Base-by-base conservation (phyloP, 495 filamentous ascomycete genomes). In the Lepidopterella palustris region DNA sequence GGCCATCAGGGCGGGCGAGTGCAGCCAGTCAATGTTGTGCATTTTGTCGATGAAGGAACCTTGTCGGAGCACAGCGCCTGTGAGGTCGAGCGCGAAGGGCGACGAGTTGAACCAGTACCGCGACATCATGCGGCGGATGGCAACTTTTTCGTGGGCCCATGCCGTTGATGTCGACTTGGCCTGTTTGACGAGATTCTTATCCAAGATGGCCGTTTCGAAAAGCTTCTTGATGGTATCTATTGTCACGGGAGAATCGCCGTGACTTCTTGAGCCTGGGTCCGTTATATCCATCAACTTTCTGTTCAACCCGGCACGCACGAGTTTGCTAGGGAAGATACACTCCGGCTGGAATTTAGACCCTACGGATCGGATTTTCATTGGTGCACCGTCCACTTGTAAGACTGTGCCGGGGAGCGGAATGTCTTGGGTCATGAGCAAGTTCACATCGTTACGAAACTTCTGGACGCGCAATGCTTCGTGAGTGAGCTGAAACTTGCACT, bases 31-130 rank as follows among this genome's bases (percentile, higher is more conserved):
- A 52, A 89, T 80, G 39, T 82, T 75, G 69, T 83, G 78, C 87
- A 95, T 92, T 72, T 93, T 93, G 39, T 89, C 81, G 39, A 90
- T 74, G 63, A 95, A 95, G 23, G 81, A 77, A 0, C 85, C 82
- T 66, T 95, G 90, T 1, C 90, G 82, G 65, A 92, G 80, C 23
- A 93, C 88, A 2, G 89, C 89, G 20, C 84, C 84, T 23, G 82
- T 73, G 6, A 95, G 83, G 65, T 92, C 87, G 3, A 92, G 77
- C 2, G 82, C 83, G 62, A 92, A 90, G 0, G 76, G 74, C 4
- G 82, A 82, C 27, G 74, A 76, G 63, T 92, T 95, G 39, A 84
- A 80, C 87, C 87, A 90, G 74, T 92, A 92, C 25, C 81, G 77
- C 18, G 80, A 81, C 84, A 92, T 87, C 86, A 90, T 89, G 57